Evolutionary conservation across 2,329 filamentous ascomycete genomes (phyloP).

Genomic region (Claviceps sp.): DNA sequence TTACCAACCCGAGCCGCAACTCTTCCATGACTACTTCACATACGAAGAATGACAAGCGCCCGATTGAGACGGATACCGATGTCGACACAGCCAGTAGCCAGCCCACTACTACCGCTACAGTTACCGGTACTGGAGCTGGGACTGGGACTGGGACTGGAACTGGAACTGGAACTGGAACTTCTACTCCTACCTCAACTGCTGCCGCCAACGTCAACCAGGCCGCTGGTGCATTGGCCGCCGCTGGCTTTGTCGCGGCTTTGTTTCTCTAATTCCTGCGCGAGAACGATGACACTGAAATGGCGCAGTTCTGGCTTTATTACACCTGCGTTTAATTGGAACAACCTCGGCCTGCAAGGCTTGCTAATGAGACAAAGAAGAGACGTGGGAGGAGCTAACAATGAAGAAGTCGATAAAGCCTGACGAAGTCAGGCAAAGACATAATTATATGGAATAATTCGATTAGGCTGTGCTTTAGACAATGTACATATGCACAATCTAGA

Average conservation of each 20-base stretch:
- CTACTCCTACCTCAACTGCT: conserved; percentile 12
- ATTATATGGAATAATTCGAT: too few relatives aligned
- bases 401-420: too few relatives aligned
- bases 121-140: not conserved
- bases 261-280: conserved; percentile 22
- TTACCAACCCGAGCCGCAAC: not conserved
- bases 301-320: too few relatives aligned
- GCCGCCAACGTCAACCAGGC: conserved; percentile 18
- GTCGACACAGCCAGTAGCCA: not conserved
- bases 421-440: too few relatives aligned
- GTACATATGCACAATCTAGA: too few relatives aligned
- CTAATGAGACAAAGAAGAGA: too few relatives aligned
- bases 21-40: conserved; percentile 1
- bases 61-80: not conserved
- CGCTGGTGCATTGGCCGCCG: conserved; percentile 22
- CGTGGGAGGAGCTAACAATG: too few relatives aligned
- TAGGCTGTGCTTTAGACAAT: too few relatives aligned
- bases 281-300: not conserved
- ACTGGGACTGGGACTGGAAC: too few relatives aligned
- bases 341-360: too few relatives aligned
- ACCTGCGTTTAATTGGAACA: too few relatives aligned
- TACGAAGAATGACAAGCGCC: not conserved
- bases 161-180: too few relatives aligned
- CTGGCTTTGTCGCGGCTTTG: conserved; percentile 26
- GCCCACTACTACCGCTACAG: conserved; percentile 2